Evolutionary conservation across 129 eudicot genomes (phyloP).

Genomic region (Pittosporum tobira): DNA sequence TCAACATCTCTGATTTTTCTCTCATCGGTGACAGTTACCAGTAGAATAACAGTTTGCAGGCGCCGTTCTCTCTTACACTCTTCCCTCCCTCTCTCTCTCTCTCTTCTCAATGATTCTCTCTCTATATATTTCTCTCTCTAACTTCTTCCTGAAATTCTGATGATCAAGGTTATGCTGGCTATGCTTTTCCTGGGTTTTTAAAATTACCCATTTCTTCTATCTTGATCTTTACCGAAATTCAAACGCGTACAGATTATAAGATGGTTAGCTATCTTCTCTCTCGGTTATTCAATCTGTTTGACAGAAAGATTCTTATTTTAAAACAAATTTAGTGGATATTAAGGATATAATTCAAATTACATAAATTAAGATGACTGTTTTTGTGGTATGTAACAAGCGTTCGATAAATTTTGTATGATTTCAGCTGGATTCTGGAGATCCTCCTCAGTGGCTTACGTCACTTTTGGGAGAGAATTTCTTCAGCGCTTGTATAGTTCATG

Average conservation of each 20-base stretch:
- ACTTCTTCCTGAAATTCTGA: background rate
- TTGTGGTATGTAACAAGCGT: background rate
- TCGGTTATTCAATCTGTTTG: background rate
- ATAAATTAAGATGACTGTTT: background rate
- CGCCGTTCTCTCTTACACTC: constrained; percentile 41
- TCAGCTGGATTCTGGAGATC: constrained; percentile 30
- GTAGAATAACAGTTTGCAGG: constrained; percentile 25
- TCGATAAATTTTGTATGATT: constrained; percentile 6
- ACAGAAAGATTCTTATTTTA: no score
- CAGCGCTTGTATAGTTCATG: constrained; percentile 59
- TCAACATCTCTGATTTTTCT: background rate
- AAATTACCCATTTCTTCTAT: no score
- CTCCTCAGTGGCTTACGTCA: constrained; percentile 59
- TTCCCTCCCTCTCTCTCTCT: constrained; percentile 2
- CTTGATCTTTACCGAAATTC: no score
- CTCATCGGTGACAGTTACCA: constrained; percentile 37
- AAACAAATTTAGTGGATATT: no score
- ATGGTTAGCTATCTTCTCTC: constrained; percentile 3
- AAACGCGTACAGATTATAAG: no score
- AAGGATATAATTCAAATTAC: no score
- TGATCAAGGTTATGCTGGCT: constrained; percentile 10
- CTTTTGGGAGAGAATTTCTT: constrained; percentile 58
- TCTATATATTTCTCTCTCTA: background rate
- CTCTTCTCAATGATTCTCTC: background rate
- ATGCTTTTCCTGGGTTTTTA: constrained; percentile 17